Percentiles rank a stretch among this genome's conserved stretches.
Conservation (phyloP, 345 rosid species). For the Salix caprea region DNA sequence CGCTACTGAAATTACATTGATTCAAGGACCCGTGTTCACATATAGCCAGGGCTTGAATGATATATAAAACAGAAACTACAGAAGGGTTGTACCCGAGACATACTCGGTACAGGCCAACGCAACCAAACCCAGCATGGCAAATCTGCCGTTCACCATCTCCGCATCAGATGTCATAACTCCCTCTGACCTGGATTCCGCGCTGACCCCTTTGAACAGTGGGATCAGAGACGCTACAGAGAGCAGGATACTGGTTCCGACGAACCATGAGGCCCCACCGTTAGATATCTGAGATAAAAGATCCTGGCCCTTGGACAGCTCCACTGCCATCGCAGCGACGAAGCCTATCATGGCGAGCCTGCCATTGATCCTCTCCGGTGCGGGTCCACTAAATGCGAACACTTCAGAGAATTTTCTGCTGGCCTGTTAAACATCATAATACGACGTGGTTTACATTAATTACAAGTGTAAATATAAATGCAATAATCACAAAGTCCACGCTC, state of each 20-base stretch:
- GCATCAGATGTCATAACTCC: slow-evolving; percentile 79
- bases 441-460: too few relatives aligned
- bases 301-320: slow-evolving; percentile 63
- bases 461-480: too few relatives aligned
- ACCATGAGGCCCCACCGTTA: slow-evolving; percentile 56
- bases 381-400: slow-evolving; percentile 71
- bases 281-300: slow-evolving; percentile 58
- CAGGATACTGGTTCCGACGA: slow-evolving; percentile 47
- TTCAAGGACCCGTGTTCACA: too few relatives aligned
- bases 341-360: slow-evolving; percentile 86
- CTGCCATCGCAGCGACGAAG: slow-evolving; percentile 61
- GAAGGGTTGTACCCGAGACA: slow-evolving; percentile 56
- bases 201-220: slow-evolving; percentile 55
- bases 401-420: slow-evolving; percentile 55
- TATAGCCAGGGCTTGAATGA: too few relatives aligned
- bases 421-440: slow-evolving; percentile 1
- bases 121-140: slow-evolving; percentile 76
- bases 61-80: slow-evolving; percentile 9
- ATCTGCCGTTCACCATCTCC: slow-evolving; percentile 75
- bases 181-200: slow-evolving; percentile 43
- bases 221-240: slow-evolving; percentile 62
- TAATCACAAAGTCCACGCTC: background rate
- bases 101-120: slow-evolving; percentile 76
- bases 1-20: too few relatives aligned
- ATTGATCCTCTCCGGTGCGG: slow-evolving; percentile 87